Evolutionary conservation across 1,139 yeast species (phyloP).

Genomic region (Suhomyces taliae): DNA sequence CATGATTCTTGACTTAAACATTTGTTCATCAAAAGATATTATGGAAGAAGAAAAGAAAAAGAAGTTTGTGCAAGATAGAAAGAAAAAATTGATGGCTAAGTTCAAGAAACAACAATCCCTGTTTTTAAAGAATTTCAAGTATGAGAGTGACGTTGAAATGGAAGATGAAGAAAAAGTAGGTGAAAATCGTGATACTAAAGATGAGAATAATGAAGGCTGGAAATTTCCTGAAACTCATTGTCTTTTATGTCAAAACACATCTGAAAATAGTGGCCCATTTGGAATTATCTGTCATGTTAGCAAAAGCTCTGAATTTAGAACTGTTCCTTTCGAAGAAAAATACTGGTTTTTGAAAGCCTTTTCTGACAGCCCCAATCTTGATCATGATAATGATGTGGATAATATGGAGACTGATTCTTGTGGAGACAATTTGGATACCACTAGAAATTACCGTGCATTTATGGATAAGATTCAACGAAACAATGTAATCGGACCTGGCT

Average conservation of each 20-base stretch:
- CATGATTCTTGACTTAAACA: slow-evolving; percentile 18
- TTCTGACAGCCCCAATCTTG: slow-evolving; percentile 54
- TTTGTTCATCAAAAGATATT: slow-evolving; percentile 23
- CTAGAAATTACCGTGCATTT: slow-evolving; percentile 37
- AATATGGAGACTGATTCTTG: slow-evolving; percentile 10
- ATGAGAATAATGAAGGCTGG: slow-evolving; percentile 47
- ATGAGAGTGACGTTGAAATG: slow-evolving; percentile 34
- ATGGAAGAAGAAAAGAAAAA: slow-evolving; percentile 61
- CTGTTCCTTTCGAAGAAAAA: slow-evolving; percentile 60
- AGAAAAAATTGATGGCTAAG: slow-evolving; percentile 71
- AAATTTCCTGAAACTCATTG: slow-evolving; percentile 78
- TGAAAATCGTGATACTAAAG: slow-evolving; percentile 20
- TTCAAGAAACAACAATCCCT: slow-evolving; percentile 74
- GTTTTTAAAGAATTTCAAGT: slow-evolving; percentile 57
- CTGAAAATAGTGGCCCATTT: slow-evolving; percentile 67
- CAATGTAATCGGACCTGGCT: slow-evolving; percentile 70
- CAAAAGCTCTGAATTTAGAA: slow-evolving; percentile 60
- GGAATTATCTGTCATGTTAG: slow-evolving; percentile 69
- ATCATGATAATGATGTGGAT: slow-evolving; percentile 32
- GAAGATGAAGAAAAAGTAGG: slow-evolving; percentile 17
- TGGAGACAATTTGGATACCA: slow-evolving; percentile 9
- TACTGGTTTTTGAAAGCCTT: slow-evolving; percentile 71
- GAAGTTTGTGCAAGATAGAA: slow-evolving; percentile 69
- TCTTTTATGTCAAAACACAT: slow-evolving; percentile 84
- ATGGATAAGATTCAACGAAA: slow-evolving; percentile 37